Conservation (phyloP, 805 yeast species). For the Novakomyces olei region DNA sequence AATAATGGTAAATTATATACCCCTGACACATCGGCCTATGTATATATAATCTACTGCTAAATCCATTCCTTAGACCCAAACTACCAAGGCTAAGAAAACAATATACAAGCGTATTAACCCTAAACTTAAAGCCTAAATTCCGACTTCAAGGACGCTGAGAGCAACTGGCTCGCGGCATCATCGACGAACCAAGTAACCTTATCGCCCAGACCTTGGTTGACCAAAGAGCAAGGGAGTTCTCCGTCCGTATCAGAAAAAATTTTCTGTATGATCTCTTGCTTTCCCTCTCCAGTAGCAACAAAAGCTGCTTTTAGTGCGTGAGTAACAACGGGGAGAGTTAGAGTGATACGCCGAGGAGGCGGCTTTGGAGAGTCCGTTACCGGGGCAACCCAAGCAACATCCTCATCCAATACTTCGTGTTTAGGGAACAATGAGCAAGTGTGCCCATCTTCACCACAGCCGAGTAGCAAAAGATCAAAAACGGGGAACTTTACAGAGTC, state of each 20-base stretch:
- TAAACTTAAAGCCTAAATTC: too few species aligned
- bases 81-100: too few species aligned
- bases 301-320: conserved; percentile 70
- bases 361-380: conserved; percentile 81
- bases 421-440: conserved; percentile 91
- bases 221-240: conserved; percentile 82
- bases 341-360: conserved; percentile 64
- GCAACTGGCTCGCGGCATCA: conserved; percentile 46
- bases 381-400: conserved; percentile 86
- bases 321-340: conserved; percentile 83
- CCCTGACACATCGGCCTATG: too few species aligned
- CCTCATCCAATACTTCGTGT: conserved; percentile 70
- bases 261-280: conserved; percentile 74
- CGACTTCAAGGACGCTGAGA: too few species aligned
- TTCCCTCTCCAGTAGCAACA: conserved; percentile 89
- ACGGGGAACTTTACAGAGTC: conserved; percentile 89
- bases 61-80: too few species aligned
- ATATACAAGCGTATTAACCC: too few species aligned
- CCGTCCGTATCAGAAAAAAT: conserved; percentile 95
- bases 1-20: too few species aligned
- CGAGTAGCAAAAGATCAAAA: conserved; percentile 74
- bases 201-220: conserved; percentile 92
- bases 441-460: conserved; percentile 98
- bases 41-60: too few species aligned
- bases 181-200: conserved; percentile 95